Evolutionary conservation across 1,139 yeast genomes (phyloP).

Genomic region (Candida freyschussii): DNA sequence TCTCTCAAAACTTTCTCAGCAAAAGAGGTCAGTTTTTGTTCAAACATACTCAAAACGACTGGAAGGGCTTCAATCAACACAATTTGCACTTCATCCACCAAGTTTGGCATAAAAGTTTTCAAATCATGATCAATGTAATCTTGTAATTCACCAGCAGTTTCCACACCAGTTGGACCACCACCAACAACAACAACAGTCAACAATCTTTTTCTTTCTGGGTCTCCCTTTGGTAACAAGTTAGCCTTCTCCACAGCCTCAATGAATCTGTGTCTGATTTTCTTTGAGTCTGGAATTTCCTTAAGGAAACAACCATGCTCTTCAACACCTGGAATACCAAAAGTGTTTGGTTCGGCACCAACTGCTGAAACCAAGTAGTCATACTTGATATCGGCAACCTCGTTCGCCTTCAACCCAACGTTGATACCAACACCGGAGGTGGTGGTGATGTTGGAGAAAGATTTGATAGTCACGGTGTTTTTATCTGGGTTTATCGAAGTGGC

Average conservation of each 20-base stretch:
- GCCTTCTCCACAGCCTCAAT: slow-evolving; percentile 76
- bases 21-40: slow-evolving; percentile 78
- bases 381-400: slow-evolving; percentile 33
- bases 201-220: slow-evolving; percentile 70
- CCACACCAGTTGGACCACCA: slow-evolving; percentile 94
- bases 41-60: slow-evolving; percentile 81
- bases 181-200: slow-evolving; percentile 78
- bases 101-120: slow-evolving; percentile 81
- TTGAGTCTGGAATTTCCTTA: slow-evolving; percentile 82
- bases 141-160: slow-evolving; percentile 85
- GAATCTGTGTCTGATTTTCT: slow-evolving; percentile 67
- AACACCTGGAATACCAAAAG: slow-evolving; percentile 79
- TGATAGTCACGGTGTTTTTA: slow-evolving; percentile 53
- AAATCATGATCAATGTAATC: slow-evolving; percentile 92
- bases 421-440: slow-evolving; percentile 28
- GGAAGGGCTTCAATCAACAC: slow-evolving; percentile 89
- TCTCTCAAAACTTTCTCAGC: slow-evolving; percentile 79
- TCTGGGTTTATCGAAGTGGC: slow-evolving; percentile 80
- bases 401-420: slow-evolving; percentile 29
- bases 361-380: slow-evolving; percentile 79
- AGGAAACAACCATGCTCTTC: slow-evolving; percentile 76
- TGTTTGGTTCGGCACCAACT: slow-evolving; percentile 80
- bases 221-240: slow-evolving; percentile 66
- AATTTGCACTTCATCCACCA: slow-evolving; percentile 77
- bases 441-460: slow-evolving; percentile 39